Percentiles rank a stretch among this genome's conserved stretches.
Evolutionary conservation across 805 yeast genomes (phyloP).

Genomic region (Pichia thaimueangensis): DNA sequence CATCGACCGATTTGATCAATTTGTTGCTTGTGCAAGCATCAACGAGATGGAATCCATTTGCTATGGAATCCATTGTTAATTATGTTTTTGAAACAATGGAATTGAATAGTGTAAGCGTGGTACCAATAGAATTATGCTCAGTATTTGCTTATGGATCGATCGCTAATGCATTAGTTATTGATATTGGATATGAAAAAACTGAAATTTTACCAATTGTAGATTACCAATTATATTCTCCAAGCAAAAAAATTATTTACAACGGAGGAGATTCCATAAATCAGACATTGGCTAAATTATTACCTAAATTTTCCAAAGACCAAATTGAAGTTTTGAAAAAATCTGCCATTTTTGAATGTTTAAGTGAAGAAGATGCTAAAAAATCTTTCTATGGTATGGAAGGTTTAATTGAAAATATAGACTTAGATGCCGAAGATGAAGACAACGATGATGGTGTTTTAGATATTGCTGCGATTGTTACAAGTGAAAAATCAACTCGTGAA

Average conservation of each 20-base stretch:
- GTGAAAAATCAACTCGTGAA: slow-evolving; percentile 58
- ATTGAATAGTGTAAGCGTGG: slow-evolving; percentile 62
- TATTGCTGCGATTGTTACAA: slow-evolving; percentile 82
- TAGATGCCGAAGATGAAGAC: slow-evolving; percentile 10
- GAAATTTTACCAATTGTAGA: slow-evolving; percentile 79
- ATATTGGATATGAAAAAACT: slow-evolving; percentile 69
- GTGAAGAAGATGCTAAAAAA: slow-evolving; percentile 55
- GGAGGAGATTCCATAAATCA: slow-evolving; percentile 69
- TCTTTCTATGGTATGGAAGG: slow-evolving; percentile 59
- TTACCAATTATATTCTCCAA: slow-evolving; percentile 53
- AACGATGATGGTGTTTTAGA: slow-evolving; percentile 73
- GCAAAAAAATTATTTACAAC: slow-evolving; percentile 27
- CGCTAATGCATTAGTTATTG: slow-evolving; percentile 66
- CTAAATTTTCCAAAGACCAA: slow-evolving; percentile 49
- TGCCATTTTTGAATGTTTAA: slow-evolving; percentile 70
- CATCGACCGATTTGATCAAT: slow-evolving; percentile 44
- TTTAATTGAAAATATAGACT: slow-evolving; percentile 20
- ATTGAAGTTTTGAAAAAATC: slow-evolving; percentile 72
- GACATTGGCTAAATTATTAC: slow-evolving; percentile 46
- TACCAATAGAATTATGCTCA: slow-evolving; percentile 63
- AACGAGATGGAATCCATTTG: slow-evolving; percentile 59
- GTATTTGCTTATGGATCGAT: slow-evolving; percentile 65
- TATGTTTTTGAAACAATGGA: slow-evolving; percentile 70
- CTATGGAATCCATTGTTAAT: slow-evolving; percentile 64
- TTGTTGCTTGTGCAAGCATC: slow-evolving; percentile 58